These are phyloP conservation scores for Ilyonectria mors-panacis DNA, from an alignment of 2,329 filamentous ascomycete species.

Conservation along the genomic window DNA sequence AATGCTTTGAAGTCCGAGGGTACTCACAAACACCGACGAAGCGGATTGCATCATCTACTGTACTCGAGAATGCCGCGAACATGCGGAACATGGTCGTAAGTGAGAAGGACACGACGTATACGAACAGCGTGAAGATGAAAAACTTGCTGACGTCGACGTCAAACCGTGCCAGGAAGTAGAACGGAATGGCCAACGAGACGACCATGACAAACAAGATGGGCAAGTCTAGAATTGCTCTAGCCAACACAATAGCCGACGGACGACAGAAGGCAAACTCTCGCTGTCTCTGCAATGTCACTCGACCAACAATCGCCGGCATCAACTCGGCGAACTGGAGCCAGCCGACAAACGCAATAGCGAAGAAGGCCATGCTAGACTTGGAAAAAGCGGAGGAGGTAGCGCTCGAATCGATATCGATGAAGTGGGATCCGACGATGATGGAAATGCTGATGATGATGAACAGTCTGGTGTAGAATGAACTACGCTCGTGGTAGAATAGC, in stretches of 20 bases:
- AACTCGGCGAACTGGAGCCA: slow-evolving; percentile 25
- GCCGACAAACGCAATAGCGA: slow-evolving; percentile 19
- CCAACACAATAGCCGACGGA: slow-evolving; percentile 26
- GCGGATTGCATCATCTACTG: slow-evolving; percentile 73
- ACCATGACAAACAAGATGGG: slow-evolving; percentile 21
- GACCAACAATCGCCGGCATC: slow-evolving; percentile 14
- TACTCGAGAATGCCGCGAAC: slow-evolving; percentile 69
- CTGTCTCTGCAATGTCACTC: slow-evolving; percentile 13
- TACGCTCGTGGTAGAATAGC: slow-evolving; percentile 58
- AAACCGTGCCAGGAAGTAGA: slow-evolving; percentile 29
- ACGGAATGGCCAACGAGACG: slow-evolving; percentile 15
- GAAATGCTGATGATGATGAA: slow-evolving; percentile 25
- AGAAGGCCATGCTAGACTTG: slow-evolving; percentile 26
- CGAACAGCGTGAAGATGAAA: slow-evolving; percentile 28
- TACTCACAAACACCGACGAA: slow-evolving; percentile 60
- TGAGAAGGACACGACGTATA: slow-evolving; percentile 22
- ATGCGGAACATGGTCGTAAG: slow-evolving; percentile 56
- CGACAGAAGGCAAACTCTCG: slow-evolving; percentile 27
- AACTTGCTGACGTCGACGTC: slow-evolving; percentile 28
- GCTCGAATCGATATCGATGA: slow-evolving; percentile 14
- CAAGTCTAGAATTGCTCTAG: slow-evolving; percentile 22
- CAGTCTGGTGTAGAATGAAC: slow-evolving; percentile 19
- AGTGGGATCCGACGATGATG: slow-evolving; percentile 20
- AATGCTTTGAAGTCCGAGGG: not conserved
- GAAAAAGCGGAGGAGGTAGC: slow-evolving; percentile 23